A percentile compares a stretch with the other conserved stretches of the same genome.
These are phyloP conservation scores for Vitis labrusca DNA, from an alignment of 164 flowering plant genomes.

Conservation along the genomic window DNA sequence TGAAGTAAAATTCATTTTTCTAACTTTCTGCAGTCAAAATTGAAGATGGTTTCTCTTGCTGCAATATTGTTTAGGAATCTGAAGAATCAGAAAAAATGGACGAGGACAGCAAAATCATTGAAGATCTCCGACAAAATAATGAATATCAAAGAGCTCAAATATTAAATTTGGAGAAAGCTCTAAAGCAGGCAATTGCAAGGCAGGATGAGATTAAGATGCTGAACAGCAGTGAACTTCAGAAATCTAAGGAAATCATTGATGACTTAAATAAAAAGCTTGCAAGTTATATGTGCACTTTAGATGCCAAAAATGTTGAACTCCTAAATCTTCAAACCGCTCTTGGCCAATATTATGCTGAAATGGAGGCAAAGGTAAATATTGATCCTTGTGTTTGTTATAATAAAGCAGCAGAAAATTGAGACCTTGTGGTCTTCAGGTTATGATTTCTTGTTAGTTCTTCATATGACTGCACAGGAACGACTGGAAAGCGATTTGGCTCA, in stretches of 20 bases:
- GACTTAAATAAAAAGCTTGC: slow-evolving; percentile 67
- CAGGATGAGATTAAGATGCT: slow-evolving; percentile 63
- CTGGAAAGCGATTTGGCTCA: slow-evolving; percentile 62
- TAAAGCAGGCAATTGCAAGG: slow-evolving; percentile 64
- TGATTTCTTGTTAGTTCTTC: neutral
- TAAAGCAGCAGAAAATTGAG: neutral
- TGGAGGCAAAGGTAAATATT: slow-evolving; percentile 82
- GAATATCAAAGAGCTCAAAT: slow-evolving; percentile 72
- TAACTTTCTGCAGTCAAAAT: slow-evolving; percentile 21
- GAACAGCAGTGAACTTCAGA: slow-evolving; percentile 56
- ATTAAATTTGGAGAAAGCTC: slow-evolving; percentile 70
- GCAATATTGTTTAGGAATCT: slow-evolving; percentile 62
- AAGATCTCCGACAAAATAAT: slow-evolving; percentile 64
- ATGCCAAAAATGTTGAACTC: slow-evolving; percentile 83
- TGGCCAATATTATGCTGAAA: slow-evolving; percentile 98
- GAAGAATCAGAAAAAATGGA: slow-evolving; percentile 99
- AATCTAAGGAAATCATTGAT: slow-evolving; percentile 65
- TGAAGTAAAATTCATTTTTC: slow-evolving; percentile 4
- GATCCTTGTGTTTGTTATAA: neutral
- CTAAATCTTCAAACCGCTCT: slow-evolving; percentile 96
- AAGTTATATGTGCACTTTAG: slow-evolving; percentile 56
- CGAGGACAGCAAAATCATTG: slow-evolving; percentile 88
- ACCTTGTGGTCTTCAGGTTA: neutral
- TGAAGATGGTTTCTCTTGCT: slow-evolving; percentile 36
- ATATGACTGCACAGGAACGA: slow-evolving; percentile 51